A percentile compares a stretch with the other conserved stretches of the same genome.
phyloP scores from a whole-genome alignment of 768 basidiomycete genomes.

The Phylloporus rhodoxanthus region DNA sequence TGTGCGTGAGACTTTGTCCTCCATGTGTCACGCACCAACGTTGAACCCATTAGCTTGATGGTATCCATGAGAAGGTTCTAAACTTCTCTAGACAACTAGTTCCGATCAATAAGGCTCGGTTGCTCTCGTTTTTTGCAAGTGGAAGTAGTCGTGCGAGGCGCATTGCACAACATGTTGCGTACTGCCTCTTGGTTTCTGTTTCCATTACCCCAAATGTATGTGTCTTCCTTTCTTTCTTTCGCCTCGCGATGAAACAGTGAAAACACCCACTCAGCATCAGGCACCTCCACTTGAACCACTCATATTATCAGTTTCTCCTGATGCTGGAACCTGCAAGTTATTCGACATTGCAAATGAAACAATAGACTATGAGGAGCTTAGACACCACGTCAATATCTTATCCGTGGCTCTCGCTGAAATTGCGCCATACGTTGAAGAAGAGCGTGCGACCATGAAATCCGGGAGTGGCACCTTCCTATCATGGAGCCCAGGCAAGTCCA shows the following conservation, averaged over 20 bases:
- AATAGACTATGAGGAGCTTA: slow-evolving; percentile 59
- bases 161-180: slow-evolving; percentile 55
- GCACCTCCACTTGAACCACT: slow-evolving; percentile 50
- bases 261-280: slow-evolving; percentile 31
- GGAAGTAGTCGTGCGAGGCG: slow-evolving; percentile 46
- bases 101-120: slow-evolving; percentile 44
- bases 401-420: slow-evolving; percentile 54
- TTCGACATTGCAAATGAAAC: slow-evolving; percentile 51
- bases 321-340: slow-evolving; percentile 36
- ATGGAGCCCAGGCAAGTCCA: slow-evolving; percentile 24
- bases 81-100: slow-evolving; percentile 35
- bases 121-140: slow-evolving; percentile 47
- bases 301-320: slow-evolving; percentile 44
- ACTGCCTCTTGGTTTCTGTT: slow-evolving; percentile 26
- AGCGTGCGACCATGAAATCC: slow-evolving; percentile 25
- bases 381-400: slow-evolving; percentile 52
- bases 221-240: background rate
- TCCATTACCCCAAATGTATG: slow-evolving; percentile 9
- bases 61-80: slow-evolving; percentile 42
- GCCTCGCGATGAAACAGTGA: background rate
- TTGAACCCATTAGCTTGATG: slow-evolving; percentile 38
- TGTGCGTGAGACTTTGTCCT: slow-evolving; percentile 13
- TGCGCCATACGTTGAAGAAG: slow-evolving; percentile 48
- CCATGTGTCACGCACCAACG: background rate
- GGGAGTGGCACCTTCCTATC: slow-evolving; percentile 8